Evolutionary conservation across 768 basidiomycete genomes (phyloP).

Genomic region (Pleurotus sapidus): DNA sequence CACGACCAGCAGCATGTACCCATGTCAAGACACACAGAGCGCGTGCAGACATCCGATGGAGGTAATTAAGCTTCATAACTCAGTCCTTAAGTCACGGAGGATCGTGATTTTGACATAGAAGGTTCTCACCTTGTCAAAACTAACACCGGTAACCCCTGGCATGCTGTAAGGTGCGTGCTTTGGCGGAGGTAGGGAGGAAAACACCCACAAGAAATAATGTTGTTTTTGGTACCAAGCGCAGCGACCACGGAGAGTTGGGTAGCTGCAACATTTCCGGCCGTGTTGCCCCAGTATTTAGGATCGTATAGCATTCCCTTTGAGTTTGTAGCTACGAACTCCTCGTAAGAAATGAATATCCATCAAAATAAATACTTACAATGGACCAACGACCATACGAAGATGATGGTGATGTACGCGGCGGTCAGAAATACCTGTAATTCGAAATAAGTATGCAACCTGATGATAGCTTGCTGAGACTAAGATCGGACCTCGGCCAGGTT

Average conservation of each 20-base stretch:
- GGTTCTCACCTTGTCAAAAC: conserved; percentile 35
- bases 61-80: conserved; percentile 32
- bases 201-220: conserved; percentile 36
- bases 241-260: conserved; percentile 54
- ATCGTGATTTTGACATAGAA: neutral
- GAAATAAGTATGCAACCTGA: neutral
- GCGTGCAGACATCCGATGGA: conserved; percentile 50
- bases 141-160: conserved; percentile 50
- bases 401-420: conserved; percentile 26
- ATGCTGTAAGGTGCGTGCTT: neutral
- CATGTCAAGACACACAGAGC: conserved; percentile 43
- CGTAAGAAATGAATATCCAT: neutral
- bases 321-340: conserved; percentile 18
- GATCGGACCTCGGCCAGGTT: conserved; percentile 36
- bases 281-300: conserved; percentile 37
- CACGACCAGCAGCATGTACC: conserved; percentile 44
- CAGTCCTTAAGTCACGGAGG: neutral
- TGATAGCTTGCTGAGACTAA: neutral
- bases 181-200: neutral
- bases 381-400: conserved; percentile 31
- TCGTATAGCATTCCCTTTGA: conserved; percentile 27
- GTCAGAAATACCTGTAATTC: conserved; percentile 26
- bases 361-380: conserved; percentile 29
- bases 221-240: conserved; percentile 62
- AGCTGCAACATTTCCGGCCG: conserved; percentile 39